Evolutionary conservation across 2,329 filamentous ascomycete genomes (phyloP).

Genomic region (Epichloe baconii): DNA sequence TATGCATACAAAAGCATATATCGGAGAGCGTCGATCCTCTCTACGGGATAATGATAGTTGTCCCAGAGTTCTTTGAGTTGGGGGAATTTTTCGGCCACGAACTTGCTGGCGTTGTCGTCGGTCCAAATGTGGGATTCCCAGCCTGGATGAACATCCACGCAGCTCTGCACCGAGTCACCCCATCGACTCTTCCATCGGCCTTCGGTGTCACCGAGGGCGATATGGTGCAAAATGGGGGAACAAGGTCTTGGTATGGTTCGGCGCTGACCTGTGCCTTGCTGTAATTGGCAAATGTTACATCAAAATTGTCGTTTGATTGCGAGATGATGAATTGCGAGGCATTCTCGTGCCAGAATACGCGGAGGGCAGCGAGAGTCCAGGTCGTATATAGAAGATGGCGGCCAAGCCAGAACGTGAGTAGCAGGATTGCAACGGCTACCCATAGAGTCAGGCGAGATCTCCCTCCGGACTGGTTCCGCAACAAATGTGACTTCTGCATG

Average conservation of each 20-base stretch:
- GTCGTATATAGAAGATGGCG: constrained; percentile 13
- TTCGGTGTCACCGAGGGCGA: constrained; percentile 16
- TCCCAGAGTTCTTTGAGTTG: constrained; percentile 23
- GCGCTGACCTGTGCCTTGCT: constrained; percentile 15
- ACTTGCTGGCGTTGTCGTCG: constrained; percentile 9
- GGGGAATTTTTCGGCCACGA: constrained; percentile 11
- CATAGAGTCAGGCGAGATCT: constrained; percentile 5
- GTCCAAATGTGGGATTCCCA: constrained; percentile 18
- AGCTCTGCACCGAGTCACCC: constrained; percentile 18
- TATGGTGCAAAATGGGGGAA: constrained; percentile 24
- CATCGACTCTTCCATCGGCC: constrained; percentile 12
- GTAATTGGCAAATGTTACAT: constrained; percentile 22
- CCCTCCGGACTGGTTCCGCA: constrained; percentile 3
- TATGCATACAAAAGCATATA: constrained; percentile 33
- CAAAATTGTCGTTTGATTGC: constrained; percentile 15
- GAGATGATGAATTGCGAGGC: constrained; percentile 17
- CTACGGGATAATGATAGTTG: constrained; percentile 54
- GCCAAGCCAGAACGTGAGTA: constrained; percentile 7
- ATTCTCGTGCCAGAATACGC: constrained; percentile 14
- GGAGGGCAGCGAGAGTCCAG: constrained; percentile 18
- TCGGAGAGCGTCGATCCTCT: constrained; percentile 56
- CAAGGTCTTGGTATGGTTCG: constrained; percentile 15
- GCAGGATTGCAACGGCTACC: constrained; percentile 3
- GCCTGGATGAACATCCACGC: constrained; percentile 19
- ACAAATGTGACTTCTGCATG: constrained; percentile 5